Evolutionary conservation across 805 yeast genomes (phyloP).

Genomic region (Schwanniomyces polymorphus): DNA sequence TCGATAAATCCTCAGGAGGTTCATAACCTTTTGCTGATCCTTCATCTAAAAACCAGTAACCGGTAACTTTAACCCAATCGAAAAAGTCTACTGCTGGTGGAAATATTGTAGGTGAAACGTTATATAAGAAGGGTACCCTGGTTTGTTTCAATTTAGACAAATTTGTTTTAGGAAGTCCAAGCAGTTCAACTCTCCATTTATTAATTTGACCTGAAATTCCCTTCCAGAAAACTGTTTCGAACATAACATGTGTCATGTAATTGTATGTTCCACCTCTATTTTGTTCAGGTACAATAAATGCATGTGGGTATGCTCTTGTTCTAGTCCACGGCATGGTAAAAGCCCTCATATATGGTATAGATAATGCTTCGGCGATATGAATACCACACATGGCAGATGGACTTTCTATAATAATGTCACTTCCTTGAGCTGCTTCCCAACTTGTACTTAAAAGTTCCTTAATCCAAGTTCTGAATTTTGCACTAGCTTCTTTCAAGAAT

Average conservation of each 20-base stretch:
- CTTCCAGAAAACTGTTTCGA: constrained; percentile 91
- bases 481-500: constrained; percentile 78
- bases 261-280: constrained; percentile 92
- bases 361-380: constrained; percentile 90
- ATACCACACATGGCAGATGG: constrained; percentile 96
- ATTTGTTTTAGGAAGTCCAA: constrained; percentile 67
- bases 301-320: constrained; percentile 95
- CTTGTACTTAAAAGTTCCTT: constrained; percentile 66
- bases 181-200: constrained; percentile 74
- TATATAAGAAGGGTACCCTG: constrained; percentile 85
- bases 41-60: constrained; percentile 91
- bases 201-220: constrained; percentile 87
- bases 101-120: constrained; percentile 82
- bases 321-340: constrained; percentile 99
- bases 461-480: constrained; percentile 82
- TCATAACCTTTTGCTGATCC: constrained; percentile 46
- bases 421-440: constrained; percentile 84
- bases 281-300: constrained; percentile 92
- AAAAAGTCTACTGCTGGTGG: constrained; percentile 93
- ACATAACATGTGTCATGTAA: constrained; percentile 87
- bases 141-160: constrained; percentile 70
- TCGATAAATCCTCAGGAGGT: constrained; percentile 59
- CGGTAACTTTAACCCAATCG: constrained; percentile 95
- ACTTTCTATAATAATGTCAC: constrained; percentile 88
- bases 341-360: constrained; percentile 89